Evolutionary conservation across 1,284 basidiomycete genomes (phyloP).

Genomic region (Sanghuangporus sanghuang): DNA sequence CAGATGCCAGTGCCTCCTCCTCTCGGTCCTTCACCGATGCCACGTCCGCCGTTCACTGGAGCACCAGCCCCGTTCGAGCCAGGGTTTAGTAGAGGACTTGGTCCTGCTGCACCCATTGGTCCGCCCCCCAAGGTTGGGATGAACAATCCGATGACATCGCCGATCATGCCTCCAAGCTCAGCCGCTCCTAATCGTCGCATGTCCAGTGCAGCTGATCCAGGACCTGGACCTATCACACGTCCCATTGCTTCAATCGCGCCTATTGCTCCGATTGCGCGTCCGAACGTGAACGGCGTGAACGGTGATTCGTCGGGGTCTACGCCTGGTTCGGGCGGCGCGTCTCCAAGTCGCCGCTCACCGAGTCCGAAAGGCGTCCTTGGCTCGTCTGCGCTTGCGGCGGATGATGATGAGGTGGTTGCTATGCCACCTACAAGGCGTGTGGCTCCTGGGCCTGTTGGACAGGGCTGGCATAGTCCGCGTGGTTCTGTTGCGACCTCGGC

Average conservation of each 20-base stretch:
- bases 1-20: conserved; percentile 35
- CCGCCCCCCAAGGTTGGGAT: conserved; percentile 29
- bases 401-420: conserved; percentile 70
- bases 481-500: conserved; percentile 25
- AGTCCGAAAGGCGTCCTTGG: conserved; percentile 71
- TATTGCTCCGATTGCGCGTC: conserved; percentile 57
- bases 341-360: conserved; percentile 58
- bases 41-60: conserved; percentile 40
- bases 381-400: conserved; percentile 68
- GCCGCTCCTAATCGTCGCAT: conserved; percentile 27
- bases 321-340: conserved; percentile 55
- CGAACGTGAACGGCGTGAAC: conserved; percentile 38
- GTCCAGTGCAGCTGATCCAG: conserved; percentile 28
- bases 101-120: conserved; percentile 50
- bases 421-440: conserved; percentile 17
- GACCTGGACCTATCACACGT: conserved; percentile 55
- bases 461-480: conserved; percentile 41
- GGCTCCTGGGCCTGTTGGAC: conserved; percentile 37
- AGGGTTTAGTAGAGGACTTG: conserved; percentile 36
- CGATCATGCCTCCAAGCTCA: conserved; percentile 19
- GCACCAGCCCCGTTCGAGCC: conserved; percentile 45
- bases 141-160: conserved; percentile 34
- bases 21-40: conserved; percentile 49
- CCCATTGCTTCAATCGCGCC: conserved; percentile 43
- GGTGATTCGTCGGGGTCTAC: conserved; percentile 25